phyloP scores from a whole-genome alignment of 2,329 filamentous ascomycete genomes.

The Calonectria pteridis region DNA sequence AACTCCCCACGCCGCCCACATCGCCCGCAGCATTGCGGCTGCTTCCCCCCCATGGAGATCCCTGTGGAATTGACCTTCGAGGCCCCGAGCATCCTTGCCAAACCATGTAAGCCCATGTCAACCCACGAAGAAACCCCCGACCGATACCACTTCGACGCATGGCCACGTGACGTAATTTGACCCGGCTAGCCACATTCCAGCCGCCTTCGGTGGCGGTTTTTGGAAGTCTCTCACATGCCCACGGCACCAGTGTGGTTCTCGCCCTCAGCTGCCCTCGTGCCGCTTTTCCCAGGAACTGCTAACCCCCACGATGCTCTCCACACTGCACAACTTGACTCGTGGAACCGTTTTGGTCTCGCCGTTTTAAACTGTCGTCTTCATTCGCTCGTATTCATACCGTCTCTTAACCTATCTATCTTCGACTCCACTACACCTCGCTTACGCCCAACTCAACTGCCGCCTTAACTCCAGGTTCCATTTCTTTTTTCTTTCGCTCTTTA shows the following conservation, averaged over 20 bases:
- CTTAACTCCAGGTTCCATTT: background rate
- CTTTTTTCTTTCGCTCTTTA: background rate
- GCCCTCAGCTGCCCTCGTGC: background rate
- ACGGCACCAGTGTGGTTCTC: slow-evolving; percentile 9
- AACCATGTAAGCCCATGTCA: slow-evolving; percentile 11
- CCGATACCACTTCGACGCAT: slow-evolving; percentile 23
- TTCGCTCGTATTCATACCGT: background rate
- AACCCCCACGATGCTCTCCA: slow-evolving; percentile 15
- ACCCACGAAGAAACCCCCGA: slow-evolving; percentile 2
- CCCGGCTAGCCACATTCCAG: slow-evolving; percentile 30
- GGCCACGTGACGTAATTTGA: slow-evolving; percentile 40
- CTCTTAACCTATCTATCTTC: background rate
- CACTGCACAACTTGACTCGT: slow-evolving; percentile 14
- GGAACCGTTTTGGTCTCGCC: slow-evolving; percentile 6
- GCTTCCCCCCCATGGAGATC: slow-evolving; percentile 20
- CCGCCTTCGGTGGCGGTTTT: slow-evolving; percentile 40
- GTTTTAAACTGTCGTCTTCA: slow-evolving; percentile 23
- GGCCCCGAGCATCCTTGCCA: background rate
- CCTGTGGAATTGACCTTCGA: slow-evolving; percentile 6
- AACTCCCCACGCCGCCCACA: slow-evolving; percentile 21
- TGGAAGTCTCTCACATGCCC: slow-evolving; percentile 42
- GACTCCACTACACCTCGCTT: background rate
- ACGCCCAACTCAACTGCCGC: background rate
- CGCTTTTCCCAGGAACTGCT: slow-evolving; percentile 19
- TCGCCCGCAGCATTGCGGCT: slow-evolving; percentile 5